phyloP scores from a whole-genome alignment of 208 protist species.

The Leishmania turanica region DNA sequence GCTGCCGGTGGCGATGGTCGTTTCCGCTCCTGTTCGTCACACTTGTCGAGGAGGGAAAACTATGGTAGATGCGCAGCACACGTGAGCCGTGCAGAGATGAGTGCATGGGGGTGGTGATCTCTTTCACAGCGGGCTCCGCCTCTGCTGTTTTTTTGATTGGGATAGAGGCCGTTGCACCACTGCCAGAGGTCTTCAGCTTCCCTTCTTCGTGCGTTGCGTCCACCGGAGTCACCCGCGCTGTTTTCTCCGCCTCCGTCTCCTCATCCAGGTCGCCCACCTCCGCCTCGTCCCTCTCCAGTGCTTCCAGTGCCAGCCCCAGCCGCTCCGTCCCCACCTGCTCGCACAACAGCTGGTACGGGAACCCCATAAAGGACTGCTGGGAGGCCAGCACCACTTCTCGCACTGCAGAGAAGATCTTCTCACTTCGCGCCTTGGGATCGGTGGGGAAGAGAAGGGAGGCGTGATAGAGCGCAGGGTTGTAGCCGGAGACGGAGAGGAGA shows the following conservation, averaged over 20 bases:
- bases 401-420: slow-evolving; percentile 46
- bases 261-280: slow-evolving; percentile 25
- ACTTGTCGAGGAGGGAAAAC: slow-evolving; percentile 13
- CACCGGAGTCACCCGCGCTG: background rate
- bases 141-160: slow-evolving; percentile 3
- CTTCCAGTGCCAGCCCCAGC: slow-evolving; percentile 47
- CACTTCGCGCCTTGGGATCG: slow-evolving; percentile 35
- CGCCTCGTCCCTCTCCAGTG: slow-evolving; percentile 23
- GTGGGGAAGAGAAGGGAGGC: slow-evolving; percentile 34
- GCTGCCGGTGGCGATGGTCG: slow-evolving; percentile 7
- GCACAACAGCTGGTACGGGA: slow-evolving; percentile 63
- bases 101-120: slow-evolving; percentile 6
- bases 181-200: background rate
- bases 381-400: slow-evolving; percentile 58
- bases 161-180: slow-evolving; percentile 11
- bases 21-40: background rate
- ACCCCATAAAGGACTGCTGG: slow-evolving; percentile 76
- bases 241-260: slow-evolving; percentile 1
- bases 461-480: slow-evolving; percentile 25
- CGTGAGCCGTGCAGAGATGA: slow-evolving; percentile 20
- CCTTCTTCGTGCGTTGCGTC: background rate
- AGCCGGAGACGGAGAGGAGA: slow-evolving; percentile 31
- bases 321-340: slow-evolving; percentile 57
- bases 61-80: slow-evolving; percentile 35
- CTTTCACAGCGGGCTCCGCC: background rate